Evolutionary conservation across 805 yeast species (phyloP), one percentile per base, ranked within the genome.

Genomic region (Schwanniomyces sp.): DNA sequence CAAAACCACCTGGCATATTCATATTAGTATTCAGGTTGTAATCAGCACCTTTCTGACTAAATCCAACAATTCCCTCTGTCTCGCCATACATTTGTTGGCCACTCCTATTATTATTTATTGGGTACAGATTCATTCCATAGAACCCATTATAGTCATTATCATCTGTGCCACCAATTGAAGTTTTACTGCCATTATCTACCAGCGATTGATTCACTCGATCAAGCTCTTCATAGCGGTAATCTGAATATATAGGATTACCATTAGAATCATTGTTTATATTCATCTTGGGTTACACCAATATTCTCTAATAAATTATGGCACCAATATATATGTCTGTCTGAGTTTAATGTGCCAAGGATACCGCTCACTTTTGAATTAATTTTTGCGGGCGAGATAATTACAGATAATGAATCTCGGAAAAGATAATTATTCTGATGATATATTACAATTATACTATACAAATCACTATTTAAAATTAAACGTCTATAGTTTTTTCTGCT

Each of bases 1-100:
- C 52, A 45, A 64, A 63, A 4, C 62, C 69, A 7, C 68, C 71
- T 8, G 70, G 69, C 57, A 61, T 61, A 40, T 46, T 58, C 34
- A 59, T 54, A 17, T 25, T 41, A 12, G 25, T 24, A n/a, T n/a
- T 29, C 17, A 11, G 28, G 17, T 7, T 32, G 21, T 32, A 32
- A 14, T 14, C 36, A 32, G 7, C 36, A 9, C 21, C 36, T 18
- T 32, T 32, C 3, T 34, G 36, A 26, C 4, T n/a, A 39, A 39
- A 39, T 39, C 30, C 24, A 25, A 5, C 12, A n/a, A 10, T 11
- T 5, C 11, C 26, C 3, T 39, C 24, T 7, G 40, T 18, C 2
- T 21, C 14, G 2, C 27, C 27, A 10, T 37, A 37, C 11, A 32
- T 10, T 16, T 8, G 8, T 7, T 32, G 21, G 2, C 36, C 36